Evolutionary conservation across 2,329 filamentous ascomycete genomes (phyloP).

Genomic region (Diplocarpon mali): DNA sequence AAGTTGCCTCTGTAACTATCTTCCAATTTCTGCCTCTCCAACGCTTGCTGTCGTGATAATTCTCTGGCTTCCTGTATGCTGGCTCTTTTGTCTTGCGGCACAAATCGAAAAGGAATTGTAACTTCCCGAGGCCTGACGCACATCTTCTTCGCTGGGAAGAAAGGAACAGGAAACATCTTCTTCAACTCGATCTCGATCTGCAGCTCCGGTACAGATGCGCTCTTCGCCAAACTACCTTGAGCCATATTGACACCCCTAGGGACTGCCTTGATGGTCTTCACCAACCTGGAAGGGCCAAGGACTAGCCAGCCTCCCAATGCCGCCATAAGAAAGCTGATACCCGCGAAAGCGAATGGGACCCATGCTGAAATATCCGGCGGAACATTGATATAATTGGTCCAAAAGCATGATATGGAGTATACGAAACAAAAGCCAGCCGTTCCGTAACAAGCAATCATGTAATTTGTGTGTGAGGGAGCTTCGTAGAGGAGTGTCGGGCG

Average conservation of each 20-base stretch:
- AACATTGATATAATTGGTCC: conserved; percentile 36
- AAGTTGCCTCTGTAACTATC: conserved; percentile 45
- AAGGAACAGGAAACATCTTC: conserved; percentile 24
- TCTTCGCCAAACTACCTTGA: conserved; percentile 3
- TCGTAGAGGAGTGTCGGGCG: conserved; percentile 51
- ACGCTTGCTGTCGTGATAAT: conserved; percentile 30
- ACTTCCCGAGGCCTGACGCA: conserved; percentile 18
- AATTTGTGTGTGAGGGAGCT: conserved; percentile 51
- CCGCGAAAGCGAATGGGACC: conserved; percentile 45
- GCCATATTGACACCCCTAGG: conserved; percentile 16
- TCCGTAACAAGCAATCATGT: conserved; percentile 48
- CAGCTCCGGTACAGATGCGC: conserved; percentile 24
- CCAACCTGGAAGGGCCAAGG: conserved; percentile 43
- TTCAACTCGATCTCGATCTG: conserved; percentile 39
- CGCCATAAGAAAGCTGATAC: conserved; percentile 48
- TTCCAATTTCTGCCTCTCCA: conserved; percentile 18
- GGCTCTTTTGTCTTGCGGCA: conserved; percentile 13
- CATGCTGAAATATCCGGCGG: conserved; percentile 42
- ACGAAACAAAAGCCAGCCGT: conserved; percentile 42
- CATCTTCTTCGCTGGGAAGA: conserved; percentile 19
- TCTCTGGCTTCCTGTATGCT: conserved; percentile 20
- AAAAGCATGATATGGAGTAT: conserved; percentile 41
- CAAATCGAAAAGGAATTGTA: conserved; percentile 23
- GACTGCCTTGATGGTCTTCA: conserved; percentile 32
- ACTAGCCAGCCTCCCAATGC: conserved; percentile 49